Evolutionary conservation across 805 yeast genomes (phyloP).

Genomic region (Myxozyma neotropica): DNA sequence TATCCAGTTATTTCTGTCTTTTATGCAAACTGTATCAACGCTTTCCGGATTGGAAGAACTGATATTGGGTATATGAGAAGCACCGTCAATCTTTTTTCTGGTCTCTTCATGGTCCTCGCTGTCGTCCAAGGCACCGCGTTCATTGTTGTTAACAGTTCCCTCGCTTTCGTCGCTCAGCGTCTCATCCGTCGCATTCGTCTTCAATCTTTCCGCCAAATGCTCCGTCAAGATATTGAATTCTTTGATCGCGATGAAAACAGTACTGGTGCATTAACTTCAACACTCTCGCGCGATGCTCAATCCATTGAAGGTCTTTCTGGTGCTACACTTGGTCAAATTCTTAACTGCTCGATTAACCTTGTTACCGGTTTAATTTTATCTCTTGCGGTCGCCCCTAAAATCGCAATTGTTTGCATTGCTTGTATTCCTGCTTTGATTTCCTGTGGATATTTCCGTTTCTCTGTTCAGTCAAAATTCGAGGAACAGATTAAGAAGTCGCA

Average conservation of each 20-base stretch:
- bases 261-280: constrained; percentile 38
- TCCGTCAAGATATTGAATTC: constrained; percentile 39
- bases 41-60: constrained; percentile 38
- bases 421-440: constrained; percentile 44
- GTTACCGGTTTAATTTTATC: constrained; percentile 47
- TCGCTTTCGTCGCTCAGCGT: constrained; percentile 28
- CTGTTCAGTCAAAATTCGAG: constrained; percentile 41
- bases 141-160: constrained; percentile 23
- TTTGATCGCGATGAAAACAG: constrained; percentile 39
- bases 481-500: constrained; percentile 45
- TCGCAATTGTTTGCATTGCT: constrained; percentile 49
- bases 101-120: constrained; percentile 34
- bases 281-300: constrained; percentile 39
- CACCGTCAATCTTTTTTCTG: constrained; percentile 39
- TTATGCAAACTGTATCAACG: constrained; percentile 43
- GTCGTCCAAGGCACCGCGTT: constrained; percentile 24
- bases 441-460: constrained; percentile 46
- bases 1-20: constrained; percentile 42
- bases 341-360: constrained; percentile 42
- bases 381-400: constrained; percentile 46
- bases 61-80: constrained; percentile 44
- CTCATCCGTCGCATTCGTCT: constrained; percentile 36
- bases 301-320: constrained; percentile 40
- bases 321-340: constrained; percentile 38
- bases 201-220: constrained; percentile 34